Conservation (phyloP, 768 basidiomycete genomes). For the Pholiota molesta region DNA sequence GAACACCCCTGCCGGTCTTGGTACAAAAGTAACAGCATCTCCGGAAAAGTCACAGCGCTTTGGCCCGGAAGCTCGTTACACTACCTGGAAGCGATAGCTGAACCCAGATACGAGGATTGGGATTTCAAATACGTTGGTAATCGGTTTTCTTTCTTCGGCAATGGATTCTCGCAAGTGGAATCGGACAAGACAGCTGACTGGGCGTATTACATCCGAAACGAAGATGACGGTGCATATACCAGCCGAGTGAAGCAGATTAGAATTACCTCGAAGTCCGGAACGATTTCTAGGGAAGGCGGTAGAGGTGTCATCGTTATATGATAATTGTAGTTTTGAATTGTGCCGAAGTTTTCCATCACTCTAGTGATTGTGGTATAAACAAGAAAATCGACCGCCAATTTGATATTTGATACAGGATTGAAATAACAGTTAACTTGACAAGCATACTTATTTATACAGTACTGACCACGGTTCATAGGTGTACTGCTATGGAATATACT, state of each 20-base stretch:
- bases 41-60: constrained; percentile 30
- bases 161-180: constrained; percentile 32
- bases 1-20: constrained; percentile 33
- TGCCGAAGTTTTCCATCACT: too few relatives aligned
- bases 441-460: too few relatives aligned
- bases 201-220: constrained; percentile 28
- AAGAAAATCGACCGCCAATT: too few relatives aligned
- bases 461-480: too few relatives aligned
- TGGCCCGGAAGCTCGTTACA: constrained; percentile 36
- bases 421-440: too few relatives aligned
- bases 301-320: too few relatives aligned
- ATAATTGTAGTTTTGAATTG: too few relatives aligned
- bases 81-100: constrained; percentile 30
- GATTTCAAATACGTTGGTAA: constrained; percentile 30
- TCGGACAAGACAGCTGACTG: constrained; percentile 28
- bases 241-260: constrained; percentile 19
- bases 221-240: constrained; percentile 20
- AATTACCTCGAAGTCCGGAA: constrained; percentile 1
- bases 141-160: constrained; percentile 32
- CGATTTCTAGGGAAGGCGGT: constrained; percentile 14
- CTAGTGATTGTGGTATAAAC: too few relatives aligned
- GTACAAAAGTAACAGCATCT: constrained; percentile 30
- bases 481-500: too few relatives aligned
- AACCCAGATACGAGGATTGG: constrained; percentile 35
- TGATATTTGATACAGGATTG: too few relatives aligned